Percentiles rank a stretch among this genome's conserved stretches.
These are phyloP conservation scores for Termitomyces sp. DNA, from an alignment of 768 basidiomycete genomes.

Conservation along the genomic window DNA sequence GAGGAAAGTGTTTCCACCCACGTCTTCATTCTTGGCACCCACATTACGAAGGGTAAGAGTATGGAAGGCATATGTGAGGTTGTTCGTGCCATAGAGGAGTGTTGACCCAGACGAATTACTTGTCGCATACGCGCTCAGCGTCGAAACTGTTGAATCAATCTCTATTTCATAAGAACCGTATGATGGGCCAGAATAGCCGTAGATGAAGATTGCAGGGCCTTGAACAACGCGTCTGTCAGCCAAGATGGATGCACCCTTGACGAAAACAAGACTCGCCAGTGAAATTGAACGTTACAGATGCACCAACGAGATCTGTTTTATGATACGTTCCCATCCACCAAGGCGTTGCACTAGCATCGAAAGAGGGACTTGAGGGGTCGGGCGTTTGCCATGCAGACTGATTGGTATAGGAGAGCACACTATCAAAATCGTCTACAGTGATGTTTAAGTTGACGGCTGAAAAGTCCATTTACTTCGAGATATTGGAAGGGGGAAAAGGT, in stretches of 20 bases:
- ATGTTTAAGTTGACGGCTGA: conserved; percentile 38
- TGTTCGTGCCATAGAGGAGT: conserved; percentile 28
- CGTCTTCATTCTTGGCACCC: conserved; percentile 28
- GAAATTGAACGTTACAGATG: conserved; percentile 35
- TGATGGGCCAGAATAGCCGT: conserved; percentile 34
- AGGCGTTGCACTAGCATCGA: conserved; percentile 25
- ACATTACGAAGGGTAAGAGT: conserved; percentile 34
- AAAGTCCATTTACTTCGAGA: conserved; percentile 33
- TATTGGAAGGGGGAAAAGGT: neutral
- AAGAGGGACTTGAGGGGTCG: conserved; percentile 36
- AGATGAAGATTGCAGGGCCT: conserved; percentile 40
- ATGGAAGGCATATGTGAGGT: conserved; percentile 34
- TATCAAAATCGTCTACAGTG: conserved; percentile 45
- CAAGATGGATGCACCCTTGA: neutral
- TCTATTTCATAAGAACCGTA: conserved; percentile 37
- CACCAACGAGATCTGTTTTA: conserved; percentile 28
- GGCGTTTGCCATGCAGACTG: conserved; percentile 38
- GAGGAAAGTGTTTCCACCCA: conserved; percentile 31
- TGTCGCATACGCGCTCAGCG: conserved; percentile 26
- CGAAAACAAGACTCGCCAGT: conserved; percentile 24
- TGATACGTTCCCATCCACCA: conserved; percentile 43
- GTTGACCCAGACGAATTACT: conserved; percentile 25
- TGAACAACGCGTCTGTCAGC: neutral
- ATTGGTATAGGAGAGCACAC: conserved; percentile 33
- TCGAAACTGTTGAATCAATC: conserved; percentile 26